phyloP scores from a whole-genome alignment of 352 stramenopile species.

The Thalassiosira exigua region DNA sequence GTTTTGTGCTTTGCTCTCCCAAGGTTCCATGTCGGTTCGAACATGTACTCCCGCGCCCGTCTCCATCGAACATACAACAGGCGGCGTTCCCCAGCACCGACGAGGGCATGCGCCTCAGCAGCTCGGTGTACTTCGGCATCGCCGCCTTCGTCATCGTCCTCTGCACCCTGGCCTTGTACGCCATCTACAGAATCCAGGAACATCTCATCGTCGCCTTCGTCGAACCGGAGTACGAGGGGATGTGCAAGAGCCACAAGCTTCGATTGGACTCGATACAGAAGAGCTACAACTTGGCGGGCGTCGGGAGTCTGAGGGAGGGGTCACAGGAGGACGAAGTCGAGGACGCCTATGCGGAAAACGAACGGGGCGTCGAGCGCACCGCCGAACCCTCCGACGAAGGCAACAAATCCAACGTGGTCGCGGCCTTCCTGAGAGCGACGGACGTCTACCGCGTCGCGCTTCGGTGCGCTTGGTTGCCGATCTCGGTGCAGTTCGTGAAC shows the following conservation, averaged over 20 bases:
- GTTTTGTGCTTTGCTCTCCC: too few species aligned
- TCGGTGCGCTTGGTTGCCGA: not conserved
- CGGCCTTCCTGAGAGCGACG: not conserved
- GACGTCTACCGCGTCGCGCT: not conserved
- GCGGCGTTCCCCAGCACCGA: too few species aligned
- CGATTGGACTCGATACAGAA: too few species aligned
- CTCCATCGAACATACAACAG: too few species aligned
- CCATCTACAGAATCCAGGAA: not conserved
- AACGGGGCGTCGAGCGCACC: too few species aligned
- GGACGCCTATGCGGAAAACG: not conserved
- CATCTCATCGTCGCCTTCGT: not conserved
- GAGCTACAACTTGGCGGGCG: too few species aligned
- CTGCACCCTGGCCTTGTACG: not conserved
- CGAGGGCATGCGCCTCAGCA: not conserved
- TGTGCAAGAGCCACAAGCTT: too few species aligned
- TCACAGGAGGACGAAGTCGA: too few species aligned
- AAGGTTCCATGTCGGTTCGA: too few species aligned
- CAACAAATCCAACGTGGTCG: not conserved
- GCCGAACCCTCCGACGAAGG: not conserved
- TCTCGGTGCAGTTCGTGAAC: constrained; percentile 1
- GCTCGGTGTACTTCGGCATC: not conserved
- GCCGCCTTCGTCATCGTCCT: not conserved
- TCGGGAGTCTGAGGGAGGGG: too few species aligned
- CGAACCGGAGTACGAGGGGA: not conserved
- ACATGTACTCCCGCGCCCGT: too few species aligned